Base-by-base conservation (phyloP, 2,329 filamentous ascomycete species). In the Amphichorda felina region DNA sequence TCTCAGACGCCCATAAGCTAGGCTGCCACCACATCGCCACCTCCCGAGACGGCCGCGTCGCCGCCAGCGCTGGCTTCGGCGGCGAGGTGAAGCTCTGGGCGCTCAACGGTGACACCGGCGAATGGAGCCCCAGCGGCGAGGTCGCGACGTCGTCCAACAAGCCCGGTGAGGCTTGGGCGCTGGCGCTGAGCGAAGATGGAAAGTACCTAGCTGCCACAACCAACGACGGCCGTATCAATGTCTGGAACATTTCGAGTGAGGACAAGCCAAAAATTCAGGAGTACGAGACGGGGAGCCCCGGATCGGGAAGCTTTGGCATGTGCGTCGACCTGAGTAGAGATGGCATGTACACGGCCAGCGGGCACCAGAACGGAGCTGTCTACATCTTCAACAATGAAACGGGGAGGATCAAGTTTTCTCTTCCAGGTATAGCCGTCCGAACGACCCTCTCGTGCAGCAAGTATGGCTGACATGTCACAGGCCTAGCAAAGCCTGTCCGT, bases 301-400 rank as follows among this genome's bases (percentile, higher is more conserved):
- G 63, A 2, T 86, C 89, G 46, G 87, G 87, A 11, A 89, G 82
- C 56, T 96, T 95, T 60, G 89, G 87, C 26, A 75, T 91, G 61
- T 82, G 82, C 49, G 78, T 98, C 41, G 88, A 91, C 54, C 60
- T 96, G 54, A 79, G 74, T 46, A 59, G 64, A 15, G 82, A 98
- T 55, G 89, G 88, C 36, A 79, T 75, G 42, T 82, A 86, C 56
- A 93, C 88, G 21, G 89, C 88, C 4, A 93, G 82, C 35, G 91
- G 91, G 0, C 89, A 98, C 59, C 83, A 94, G 55, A 94, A 83
- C 49, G 91, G 91, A 13, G 79, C 78, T 10, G 74, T 96, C 42
- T 95, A 95, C 60, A 77, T 98, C 41, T 98, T 96, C 68, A 88
- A 87, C 64, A 96, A 94, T 50, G 80, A 87, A 46, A 86, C 82